A percentile compares a stretch with the other conserved stretches of the same genome.
Evolutionary conservation across 2,329 filamentous ascomycete genomes (phyloP).

Genomic region (Cordyceps pruinosa): DNA sequence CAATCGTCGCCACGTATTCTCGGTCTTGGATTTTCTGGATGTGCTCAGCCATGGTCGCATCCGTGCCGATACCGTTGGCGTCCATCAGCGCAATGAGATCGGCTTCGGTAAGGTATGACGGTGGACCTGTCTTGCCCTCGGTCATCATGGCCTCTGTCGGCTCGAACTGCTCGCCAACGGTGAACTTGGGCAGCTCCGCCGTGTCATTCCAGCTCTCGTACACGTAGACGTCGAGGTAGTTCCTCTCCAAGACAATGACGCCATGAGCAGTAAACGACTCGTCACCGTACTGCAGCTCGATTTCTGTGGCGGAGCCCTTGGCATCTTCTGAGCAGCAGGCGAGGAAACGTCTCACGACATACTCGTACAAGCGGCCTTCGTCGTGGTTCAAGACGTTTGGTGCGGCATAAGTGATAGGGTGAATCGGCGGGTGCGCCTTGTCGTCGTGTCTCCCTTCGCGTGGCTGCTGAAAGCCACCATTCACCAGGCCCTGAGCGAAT

Average conservation of each 20-base stretch:
- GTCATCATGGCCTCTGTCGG: slow-evolving; percentile 83
- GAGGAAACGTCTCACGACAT: slow-evolving; percentile 83
- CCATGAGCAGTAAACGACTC: slow-evolving; percentile 80
- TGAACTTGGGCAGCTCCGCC: slow-evolving; percentile 72
- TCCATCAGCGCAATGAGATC: slow-evolving; percentile 97
- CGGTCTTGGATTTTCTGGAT: slow-evolving; percentile 92
- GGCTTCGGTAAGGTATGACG: slow-evolving; percentile 85
- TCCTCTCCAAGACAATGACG: slow-evolving; percentile 75
- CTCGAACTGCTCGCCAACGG: slow-evolving; percentile 72
- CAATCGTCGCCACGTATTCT: slow-evolving; percentile 69
- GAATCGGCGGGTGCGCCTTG: slow-evolving; percentile 94
- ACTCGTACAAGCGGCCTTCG: slow-evolving; percentile 81
- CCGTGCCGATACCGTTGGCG: slow-evolving; percentile 94
- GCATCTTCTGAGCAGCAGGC: slow-evolving; percentile 96
- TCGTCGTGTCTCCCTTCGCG: slow-evolving; percentile 84
- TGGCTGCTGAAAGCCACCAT: slow-evolving; percentile 74
- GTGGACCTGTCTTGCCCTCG: slow-evolving; percentile 83
- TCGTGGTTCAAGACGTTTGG: slow-evolving; percentile 55
- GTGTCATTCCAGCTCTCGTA: slow-evolving; percentile 96
- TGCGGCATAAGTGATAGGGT: slow-evolving; percentile 81
- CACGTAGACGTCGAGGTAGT: slow-evolving; percentile 91
- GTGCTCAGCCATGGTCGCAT: slow-evolving; percentile 98
- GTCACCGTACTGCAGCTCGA: slow-evolving; percentile 76
- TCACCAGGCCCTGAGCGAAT: slow-evolving; percentile 68
- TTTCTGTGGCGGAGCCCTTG: slow-evolving; percentile 73